These are phyloP conservation scores for Monosporascus sp. DNA, from an alignment of 2,329 filamentous ascomycete genomes.

Conservation along the genomic window DNA sequence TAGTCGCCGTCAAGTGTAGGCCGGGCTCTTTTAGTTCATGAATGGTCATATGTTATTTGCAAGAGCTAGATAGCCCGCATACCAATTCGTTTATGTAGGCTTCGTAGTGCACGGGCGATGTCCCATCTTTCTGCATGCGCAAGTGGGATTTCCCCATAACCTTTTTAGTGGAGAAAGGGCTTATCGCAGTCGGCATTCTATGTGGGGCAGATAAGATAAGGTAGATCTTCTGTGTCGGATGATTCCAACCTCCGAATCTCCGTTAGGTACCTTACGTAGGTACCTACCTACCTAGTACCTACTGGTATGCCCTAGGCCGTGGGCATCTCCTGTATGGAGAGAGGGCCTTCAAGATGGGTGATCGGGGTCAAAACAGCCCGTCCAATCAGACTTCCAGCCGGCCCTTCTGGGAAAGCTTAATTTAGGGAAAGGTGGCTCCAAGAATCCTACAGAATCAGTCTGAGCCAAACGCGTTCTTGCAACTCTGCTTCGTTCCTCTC, in stretches of 20 bases:
- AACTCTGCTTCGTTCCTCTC: background rate
- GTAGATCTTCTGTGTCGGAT: no score
- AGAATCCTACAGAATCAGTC: background rate
- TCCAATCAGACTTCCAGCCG: background rate
- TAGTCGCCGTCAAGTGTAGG: background rate
- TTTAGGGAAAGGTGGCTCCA: background rate
- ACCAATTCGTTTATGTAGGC: no score
- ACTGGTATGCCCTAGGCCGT: no score
- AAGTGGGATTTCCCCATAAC: conserved; percentile 1
- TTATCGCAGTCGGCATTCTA: background rate
- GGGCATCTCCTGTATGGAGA: background rate
- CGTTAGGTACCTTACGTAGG: no score
- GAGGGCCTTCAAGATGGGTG: background rate
- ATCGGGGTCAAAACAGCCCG: background rate
- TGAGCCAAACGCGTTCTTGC: background rate
- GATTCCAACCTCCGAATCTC: no score
- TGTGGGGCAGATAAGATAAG: no score
- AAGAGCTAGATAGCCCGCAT: no score
- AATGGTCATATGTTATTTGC: no score
- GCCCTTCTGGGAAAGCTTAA: background rate
- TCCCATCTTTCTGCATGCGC: no score
- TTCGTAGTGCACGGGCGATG: no score
- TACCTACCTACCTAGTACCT: no score
- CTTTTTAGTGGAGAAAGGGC: conserved; percentile 1
- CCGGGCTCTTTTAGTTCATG: background rate